phyloP scores from a whole-genome alignment of 805 yeast species.

The Wickerhamiella sorbophila region DNA sequence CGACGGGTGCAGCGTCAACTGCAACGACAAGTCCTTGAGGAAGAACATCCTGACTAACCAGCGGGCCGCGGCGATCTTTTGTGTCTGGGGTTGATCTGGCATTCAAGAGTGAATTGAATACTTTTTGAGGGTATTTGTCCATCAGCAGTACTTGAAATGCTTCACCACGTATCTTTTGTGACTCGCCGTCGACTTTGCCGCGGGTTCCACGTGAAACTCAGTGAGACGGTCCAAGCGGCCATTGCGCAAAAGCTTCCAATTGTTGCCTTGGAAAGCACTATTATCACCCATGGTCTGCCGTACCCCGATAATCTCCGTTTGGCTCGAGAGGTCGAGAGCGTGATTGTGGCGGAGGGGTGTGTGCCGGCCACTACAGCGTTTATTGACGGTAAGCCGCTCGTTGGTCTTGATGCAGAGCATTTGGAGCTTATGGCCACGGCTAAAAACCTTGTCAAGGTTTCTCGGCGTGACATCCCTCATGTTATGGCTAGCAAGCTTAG shows the following conservation, averaged over 20 bases:
- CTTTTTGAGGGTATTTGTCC: too few relatives aligned
- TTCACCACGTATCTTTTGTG: too few relatives aligned
- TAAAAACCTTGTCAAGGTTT: constrained; percentile 39
- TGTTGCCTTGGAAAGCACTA: constrained; percentile 76
- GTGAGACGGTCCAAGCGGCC: constrained; percentile 48
- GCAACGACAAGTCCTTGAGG: constrained; percentile 75
- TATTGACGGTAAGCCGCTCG: constrained; percentile 52
- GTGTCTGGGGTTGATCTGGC: too few relatives aligned
- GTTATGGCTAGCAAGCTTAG: constrained; percentile 46
- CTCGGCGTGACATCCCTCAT: constrained; percentile 65
- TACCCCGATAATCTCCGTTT: constrained; percentile 59
- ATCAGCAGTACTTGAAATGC: too few relatives aligned
- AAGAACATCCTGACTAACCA: constrained; percentile 16
- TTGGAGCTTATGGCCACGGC: constrained; percentile 36
- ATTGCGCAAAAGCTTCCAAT: constrained; percentile 44
- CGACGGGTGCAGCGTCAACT: constrained; percentile 90
- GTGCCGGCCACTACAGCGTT: constrained; percentile 81
- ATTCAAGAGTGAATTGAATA: too few relatives aligned
- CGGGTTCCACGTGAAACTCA: constrained; percentile 11
- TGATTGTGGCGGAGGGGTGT: constrained; percentile 48
- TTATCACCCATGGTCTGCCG: constrained; percentile 81
- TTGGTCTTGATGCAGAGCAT: constrained; percentile 43
- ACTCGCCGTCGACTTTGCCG: too few relatives aligned
- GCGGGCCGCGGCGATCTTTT: too few relatives aligned
- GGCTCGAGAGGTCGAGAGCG: constrained; percentile 54